Evolutionary conservation across 1,284 basidiomycete species (phyloP), one percentile per base, ranked within the genome.

Genomic region (Tremellales sp.): DNA sequence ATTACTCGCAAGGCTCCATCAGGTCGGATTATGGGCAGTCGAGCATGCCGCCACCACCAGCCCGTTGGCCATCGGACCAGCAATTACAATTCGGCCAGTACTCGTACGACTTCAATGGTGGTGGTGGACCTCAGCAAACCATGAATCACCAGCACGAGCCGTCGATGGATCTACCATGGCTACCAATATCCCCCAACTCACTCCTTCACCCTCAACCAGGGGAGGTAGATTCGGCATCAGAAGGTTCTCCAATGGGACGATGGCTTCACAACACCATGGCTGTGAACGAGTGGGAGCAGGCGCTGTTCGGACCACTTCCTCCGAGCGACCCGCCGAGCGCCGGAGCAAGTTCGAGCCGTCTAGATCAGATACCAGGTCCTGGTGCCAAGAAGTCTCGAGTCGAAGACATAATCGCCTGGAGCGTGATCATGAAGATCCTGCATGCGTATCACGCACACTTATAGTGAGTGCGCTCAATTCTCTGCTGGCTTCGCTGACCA

Each of bases 381-480:
- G n/a, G 21, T 26, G 23, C 23, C 25, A n/a, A 26, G 19, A 21
- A 36, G 24, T n/a, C 25, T 11, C 35, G 48, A 26, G 17, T 62
- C 10, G 62, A 65, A 42, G 58, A 61, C 21, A 50, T 61, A 29
- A 36, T 57, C 8, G 45, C 55, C 11, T 61, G 61, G 57, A 45
- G 47, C 1, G 49, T 50, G 11, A 53, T 59, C n/a, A 53, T 60
- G 51, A 44, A 50, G 22, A 62, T 65, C 22, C 39, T 65, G 7
- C 47, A 54, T 26, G 52, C 53, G 6, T 65, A 65, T 45, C 59
- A 61, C 29, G 52, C 52, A 27, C 59, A 65, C 46, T 50, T 65
- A 33, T 65, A 61, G 60, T 62, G 40, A 37, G 62, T 40, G 13
- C 5, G n/a, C n/a, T 23, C 13, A 23, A 12, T 21, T 53, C 33